These are phyloP conservation scores for Microthlaspi erraticum DNA, from an alignment of 345 rosid genomes.

Conservation along the genomic window DNA sequence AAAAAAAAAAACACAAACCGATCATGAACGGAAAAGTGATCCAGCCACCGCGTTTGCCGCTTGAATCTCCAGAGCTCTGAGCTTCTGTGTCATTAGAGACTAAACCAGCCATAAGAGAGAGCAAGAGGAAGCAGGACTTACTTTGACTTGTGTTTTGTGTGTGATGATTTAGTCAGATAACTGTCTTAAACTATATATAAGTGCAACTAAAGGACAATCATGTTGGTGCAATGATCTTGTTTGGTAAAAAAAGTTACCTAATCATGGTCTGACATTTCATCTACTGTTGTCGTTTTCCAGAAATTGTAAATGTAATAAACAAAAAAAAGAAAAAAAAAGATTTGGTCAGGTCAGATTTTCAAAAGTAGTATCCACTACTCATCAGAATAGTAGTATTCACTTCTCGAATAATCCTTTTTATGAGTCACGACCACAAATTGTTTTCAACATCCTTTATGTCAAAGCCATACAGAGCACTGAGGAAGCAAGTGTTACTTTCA, in stretches of 20 bases:
- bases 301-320: conserved; percentile 15
- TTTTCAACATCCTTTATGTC: background rate
- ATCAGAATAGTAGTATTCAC: background rate
- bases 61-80: background rate
- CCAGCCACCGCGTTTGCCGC: conserved; percentile 50
- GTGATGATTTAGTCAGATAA: background rate
- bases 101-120: conserved; percentile 19
- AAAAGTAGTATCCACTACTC: conserved; percentile 10
- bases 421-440: background rate
- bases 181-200: conserved; percentile 11
- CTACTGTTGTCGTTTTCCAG: conserved; percentile 19
- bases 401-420: background rate
- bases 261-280: conserved; percentile 10
- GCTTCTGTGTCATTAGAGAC: conserved; percentile 29
- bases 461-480: background rate
- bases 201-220: background rate
- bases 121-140: conserved; percentile 1
- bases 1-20: conserved; percentile 38
- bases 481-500: background rate
- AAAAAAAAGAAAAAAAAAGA: background rate
- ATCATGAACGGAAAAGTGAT: conserved; percentile 55
- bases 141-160: conserved; percentile 25
- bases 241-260: background rate
- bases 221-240: conserved; percentile 9
- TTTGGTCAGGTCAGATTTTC: background rate